A percentile compares a stretch with the other conserved stretches of the same genome.
These are phyloP conservation scores for Metschnikowia lochheadii DNA, from an alignment of 805 yeast genomes.

Conservation along the genomic window DNA sequence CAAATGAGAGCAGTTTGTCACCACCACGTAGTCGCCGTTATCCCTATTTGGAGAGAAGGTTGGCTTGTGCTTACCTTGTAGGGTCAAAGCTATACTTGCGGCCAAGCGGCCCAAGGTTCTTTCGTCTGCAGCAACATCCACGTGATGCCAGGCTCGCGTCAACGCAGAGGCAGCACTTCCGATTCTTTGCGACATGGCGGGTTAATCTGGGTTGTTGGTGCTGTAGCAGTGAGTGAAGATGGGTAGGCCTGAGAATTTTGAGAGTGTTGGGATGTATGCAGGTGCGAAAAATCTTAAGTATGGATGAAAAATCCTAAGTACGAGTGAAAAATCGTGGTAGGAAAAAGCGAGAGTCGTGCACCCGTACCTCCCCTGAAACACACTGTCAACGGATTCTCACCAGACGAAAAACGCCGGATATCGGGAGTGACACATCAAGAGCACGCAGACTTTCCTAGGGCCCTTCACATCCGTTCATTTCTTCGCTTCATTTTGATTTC, in stretches of 20 bases:
- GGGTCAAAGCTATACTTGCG: slow-evolving; percentile 75
- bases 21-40: slow-evolving; percentile 95
- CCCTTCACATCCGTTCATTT: neutral
- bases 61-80: slow-evolving; percentile 98
- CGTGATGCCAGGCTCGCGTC: slow-evolving; percentile 92
- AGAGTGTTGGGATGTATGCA: slow-evolving; percentile 1
- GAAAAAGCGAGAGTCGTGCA: neutral
- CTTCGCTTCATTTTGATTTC: neutral
- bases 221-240: neutral
- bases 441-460: neutral
- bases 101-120: slow-evolving; percentile 93
- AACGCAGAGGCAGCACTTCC: slow-evolving; percentile 66
- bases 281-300: neutral
- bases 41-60: slow-evolving; percentile 68
- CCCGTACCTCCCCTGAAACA: slow-evolving; percentile 1
- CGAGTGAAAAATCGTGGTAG: neutral
- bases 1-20: slow-evolving; percentile 81
- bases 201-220: neutral
- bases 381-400: slow-evolving; percentile 4
- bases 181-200: slow-evolving; percentile 43
- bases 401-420: neutral
- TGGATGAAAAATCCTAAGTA: neutral
- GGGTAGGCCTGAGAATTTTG: slow-evolving; percentile 1
- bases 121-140: slow-evolving; percentile 78
- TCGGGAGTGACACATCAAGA: neutral